Evolutionary conservation across 139 green algal genomes (phyloP), one percentile per base, ranked within the genome.

Genomic region (Asterochloris sp.): DNA sequence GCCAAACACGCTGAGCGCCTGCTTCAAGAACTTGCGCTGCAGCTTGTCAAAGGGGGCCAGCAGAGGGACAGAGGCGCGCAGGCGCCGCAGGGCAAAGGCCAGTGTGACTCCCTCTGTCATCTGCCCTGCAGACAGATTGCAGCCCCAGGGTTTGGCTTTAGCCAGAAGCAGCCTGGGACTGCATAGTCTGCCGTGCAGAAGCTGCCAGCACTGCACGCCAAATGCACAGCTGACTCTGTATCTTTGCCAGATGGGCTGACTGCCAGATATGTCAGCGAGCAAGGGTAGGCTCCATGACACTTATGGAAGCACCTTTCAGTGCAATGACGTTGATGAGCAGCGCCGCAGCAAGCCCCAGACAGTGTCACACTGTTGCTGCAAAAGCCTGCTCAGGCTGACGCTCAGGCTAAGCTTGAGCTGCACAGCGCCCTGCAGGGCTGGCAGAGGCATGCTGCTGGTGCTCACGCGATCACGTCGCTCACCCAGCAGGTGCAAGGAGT

Each of bases 401-500:
- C 38, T 54, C 38, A 54, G 38, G 38, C 38, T 54, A 2, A 54
- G 38, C 38, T 6, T 54, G 38, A 54, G 38, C 38, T 54, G 38
- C 38, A 54, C 38, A 54, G 38, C 6, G 38, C 38, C 6, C 38
- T 54, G 38, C 38, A 54, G 38, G 38, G 38, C 38, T 54, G 38
- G 38, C 38, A 54, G 38, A 54, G 38, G 38, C 38, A 54, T 54
- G 38, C 38, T 54, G 38, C 38, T 54, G 38, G 6, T 54, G 38
- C 38, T 54, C 38, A 54, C 4, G 6, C 38, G 38, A 54, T 54
- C 38, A 54, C 38, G 38, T 54, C 11, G 73, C 79, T 87, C 80
- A 87, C 89, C 85, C 69, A 99, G 88, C 78, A 99, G 83, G 83
- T 98, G 95, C 61, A 98, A 88, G 10, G 91, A 94, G 90, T 98